Evolutionary conservation across 176 grass and related monocot species (phyloP).

Genomic region (Eragrostis nindensis): DNA sequence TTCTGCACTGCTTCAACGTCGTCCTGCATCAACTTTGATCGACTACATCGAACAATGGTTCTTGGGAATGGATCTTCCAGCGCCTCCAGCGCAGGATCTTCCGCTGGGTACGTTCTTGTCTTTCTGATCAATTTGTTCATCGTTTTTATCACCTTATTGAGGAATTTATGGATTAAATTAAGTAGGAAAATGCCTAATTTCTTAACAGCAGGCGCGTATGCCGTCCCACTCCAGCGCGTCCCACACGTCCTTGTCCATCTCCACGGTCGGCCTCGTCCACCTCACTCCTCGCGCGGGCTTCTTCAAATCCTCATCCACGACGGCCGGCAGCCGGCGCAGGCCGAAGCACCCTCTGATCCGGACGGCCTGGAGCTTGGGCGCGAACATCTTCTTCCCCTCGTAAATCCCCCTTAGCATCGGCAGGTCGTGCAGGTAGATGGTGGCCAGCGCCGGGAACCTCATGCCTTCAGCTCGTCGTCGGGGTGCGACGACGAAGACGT

Average conservation of each 20-base stretch:
- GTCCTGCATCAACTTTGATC: too few species aligned
- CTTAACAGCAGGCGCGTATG: too few species aligned
- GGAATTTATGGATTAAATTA: too few species aligned
- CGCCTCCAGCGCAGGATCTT: too few species aligned
- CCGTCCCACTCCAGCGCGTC: constrained; percentile 29
- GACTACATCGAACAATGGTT: too few species aligned
- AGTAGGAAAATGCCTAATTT: too few species aligned
- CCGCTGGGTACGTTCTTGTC: too few species aligned
- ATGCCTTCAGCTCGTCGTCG: fast-evolving
- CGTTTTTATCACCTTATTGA: too few species aligned
- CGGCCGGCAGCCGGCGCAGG: not conserved
- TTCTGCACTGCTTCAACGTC: too few species aligned
- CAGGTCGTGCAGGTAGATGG: constrained; percentile 23
- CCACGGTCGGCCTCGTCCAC: not conserved
- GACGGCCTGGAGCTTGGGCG: not conserved
- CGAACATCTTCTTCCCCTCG: constrained; percentile 35
- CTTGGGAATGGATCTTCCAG: too few species aligned
- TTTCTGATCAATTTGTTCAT: too few species aligned
- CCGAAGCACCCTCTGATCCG: constrained; percentile 18
- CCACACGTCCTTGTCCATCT: constrained; percentile 45
- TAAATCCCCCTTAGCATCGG: not conserved
- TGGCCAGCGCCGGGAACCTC: not conserved
- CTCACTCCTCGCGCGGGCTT: too few species aligned
- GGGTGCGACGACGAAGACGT: not conserved
- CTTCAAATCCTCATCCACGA: not conserved